These are phyloP conservation scores for Diaporthe ilicicola DNA, from an alignment of 2,329 filamentous ascomycete species.

Conservation along the genomic window DNA sequence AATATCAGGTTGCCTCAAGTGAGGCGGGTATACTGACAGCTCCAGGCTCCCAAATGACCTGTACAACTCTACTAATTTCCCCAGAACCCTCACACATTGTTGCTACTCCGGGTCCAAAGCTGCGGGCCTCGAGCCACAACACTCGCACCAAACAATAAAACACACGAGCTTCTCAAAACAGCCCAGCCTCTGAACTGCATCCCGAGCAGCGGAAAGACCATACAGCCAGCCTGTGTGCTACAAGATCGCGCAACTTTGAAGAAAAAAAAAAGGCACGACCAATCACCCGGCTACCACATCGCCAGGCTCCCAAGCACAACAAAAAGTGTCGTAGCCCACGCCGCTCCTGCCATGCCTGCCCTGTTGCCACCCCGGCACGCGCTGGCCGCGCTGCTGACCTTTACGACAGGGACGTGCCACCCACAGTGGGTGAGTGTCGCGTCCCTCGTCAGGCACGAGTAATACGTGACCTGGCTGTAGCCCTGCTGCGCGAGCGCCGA, in stretches of 20 bases:
- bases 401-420: conserved; percentile 48
- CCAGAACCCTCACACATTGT: background rate
- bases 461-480: conserved; percentile 50
- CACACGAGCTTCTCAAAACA: background rate
- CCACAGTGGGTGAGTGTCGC: conserved; percentile 47
- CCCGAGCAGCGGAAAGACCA: no score
- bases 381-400: conserved; percentile 11
- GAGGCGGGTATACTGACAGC: conserved; percentile 32
- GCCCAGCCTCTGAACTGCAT: background rate
- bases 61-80: background rate
- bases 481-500: conserved; percentile 35
- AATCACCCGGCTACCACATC: background rate
- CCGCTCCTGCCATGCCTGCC: background rate
- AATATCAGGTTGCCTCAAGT: conserved; percentile 25
- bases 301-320: background rate
- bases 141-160: background rate
- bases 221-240: background rate
- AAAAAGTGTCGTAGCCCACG: background rate
- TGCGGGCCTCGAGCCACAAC: background rate
- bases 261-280: no score
- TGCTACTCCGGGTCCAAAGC: background rate
- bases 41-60: conserved; percentile 20
- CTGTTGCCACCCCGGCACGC: conserved; percentile 16
- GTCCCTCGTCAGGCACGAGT: conserved; percentile 44
- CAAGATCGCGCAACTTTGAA: background rate